Base-by-base conservation (phyloP, 257 asterid species). In the Nicotiana paniculata region DNA sequence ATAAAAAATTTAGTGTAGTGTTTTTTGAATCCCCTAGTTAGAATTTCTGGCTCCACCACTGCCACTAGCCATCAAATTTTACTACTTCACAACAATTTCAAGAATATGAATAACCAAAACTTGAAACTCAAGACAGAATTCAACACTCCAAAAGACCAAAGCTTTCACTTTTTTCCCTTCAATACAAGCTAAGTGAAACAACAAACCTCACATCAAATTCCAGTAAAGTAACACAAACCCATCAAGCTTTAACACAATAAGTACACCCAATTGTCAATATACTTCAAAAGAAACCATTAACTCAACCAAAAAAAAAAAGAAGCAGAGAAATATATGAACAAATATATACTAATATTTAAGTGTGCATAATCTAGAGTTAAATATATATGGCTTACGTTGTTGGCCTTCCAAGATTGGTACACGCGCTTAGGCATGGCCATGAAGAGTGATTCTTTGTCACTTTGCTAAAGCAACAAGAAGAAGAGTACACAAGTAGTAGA, bases 381-480 rank as follows among this genome's bases (percentile, higher is more conserved):
- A 58, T 6, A 16, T 3, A 3, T 61, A 21, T 37, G 12, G 30
- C 89, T 75, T 88, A 88, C 88, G 32, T 88, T 86, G 59, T 83
- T 86, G 32, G 83, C 89, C 77, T 86, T 88, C 90, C 90, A 86
- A 17, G 80, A 81, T 55, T 84, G 82, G 89, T 86, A 88, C 21
- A 84, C 68, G 12, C 78, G 83, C 55, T 80, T 79, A 63, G 82
- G 35, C 18, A 77, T 77, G 74, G 89, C 86, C 90, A 88, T 88
- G 81, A 83, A 77, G 84, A 80, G 11, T 72, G 77, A 58, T 81
- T 70, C 54, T 77, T 68, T 57, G 66, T 35, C 63, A 67, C 83
- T 35, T 62, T 12, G 48, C 66, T 63, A 80, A 37, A 51, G 63
- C 75, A 64, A 15, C 77, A 24, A 80, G 51, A 26, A 61, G 77